These are phyloP conservation scores for Cicer cuneatum DNA, from an alignment of 306 rosid genomes.

Conservation along the genomic window DNA sequence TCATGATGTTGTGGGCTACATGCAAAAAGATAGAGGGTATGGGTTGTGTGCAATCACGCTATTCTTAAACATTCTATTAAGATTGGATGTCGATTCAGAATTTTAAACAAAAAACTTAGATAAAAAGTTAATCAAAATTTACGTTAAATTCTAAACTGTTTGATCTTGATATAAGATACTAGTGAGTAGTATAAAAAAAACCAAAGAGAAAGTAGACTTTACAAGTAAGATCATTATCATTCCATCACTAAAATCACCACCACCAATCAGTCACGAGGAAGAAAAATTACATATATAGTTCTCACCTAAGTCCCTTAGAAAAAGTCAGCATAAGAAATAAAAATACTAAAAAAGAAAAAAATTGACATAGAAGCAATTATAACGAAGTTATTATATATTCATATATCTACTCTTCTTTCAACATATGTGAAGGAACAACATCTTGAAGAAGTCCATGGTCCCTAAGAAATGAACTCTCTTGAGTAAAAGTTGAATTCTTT, in stretches of 20 bases:
- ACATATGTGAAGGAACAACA: constrained; percentile 68
- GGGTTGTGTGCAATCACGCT: no score
- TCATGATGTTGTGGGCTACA: constrained; percentile 45
- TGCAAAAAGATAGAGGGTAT: constrained; percentile 9
- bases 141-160: no score
- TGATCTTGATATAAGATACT: no score
- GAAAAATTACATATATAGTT: constrained; percentile 53
- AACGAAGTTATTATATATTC: constrained; percentile 23
- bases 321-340: constrained; percentile 44
- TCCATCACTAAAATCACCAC: constrained; percentile 46
- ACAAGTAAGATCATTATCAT: constrained; percentile 44
- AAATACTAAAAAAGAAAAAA: constrained; percentile 26
- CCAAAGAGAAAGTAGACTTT: constrained; percentile 47
- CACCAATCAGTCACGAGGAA: constrained; percentile 47
- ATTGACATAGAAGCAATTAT: constrained; percentile 37
- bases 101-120: no score
- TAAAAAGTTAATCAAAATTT: no score
- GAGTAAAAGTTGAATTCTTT: constrained; percentile 40
- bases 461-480: constrained; percentile 54
- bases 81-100: no score
- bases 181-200: no score
- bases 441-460: constrained; percentile 90
- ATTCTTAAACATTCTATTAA: no score
- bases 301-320: constrained; percentile 46
- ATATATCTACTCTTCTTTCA: constrained; percentile 60